Conservation (phyloP, 139 green algal genomes). For the Chlamydomonas sphaeroides region DNA sequence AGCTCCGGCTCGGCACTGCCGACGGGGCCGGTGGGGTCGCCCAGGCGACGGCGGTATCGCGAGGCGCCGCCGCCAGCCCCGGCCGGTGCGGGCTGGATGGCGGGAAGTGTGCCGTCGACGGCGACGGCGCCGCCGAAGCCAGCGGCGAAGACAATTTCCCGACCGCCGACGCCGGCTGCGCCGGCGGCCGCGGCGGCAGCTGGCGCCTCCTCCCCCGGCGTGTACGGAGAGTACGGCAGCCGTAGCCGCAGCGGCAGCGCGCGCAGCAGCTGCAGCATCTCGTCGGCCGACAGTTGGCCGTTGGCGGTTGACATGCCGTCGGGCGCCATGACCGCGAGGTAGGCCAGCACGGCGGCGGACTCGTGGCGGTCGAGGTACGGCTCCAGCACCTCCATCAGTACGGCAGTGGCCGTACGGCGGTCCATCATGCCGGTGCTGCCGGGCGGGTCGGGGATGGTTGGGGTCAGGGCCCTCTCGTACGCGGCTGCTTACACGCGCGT, state of each 20-base stretch:
- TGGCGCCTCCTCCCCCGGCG: not conserved
- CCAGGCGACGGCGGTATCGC: conserved; percentile 4
- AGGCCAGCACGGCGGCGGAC: not conserved
- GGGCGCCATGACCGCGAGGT: conserved; percentile 15
- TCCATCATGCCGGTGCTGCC: conserved; percentile 26
- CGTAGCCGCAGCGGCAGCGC: conserved; percentile 23
- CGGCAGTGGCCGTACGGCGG: not conserved
- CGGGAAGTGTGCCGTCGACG: not conserved
- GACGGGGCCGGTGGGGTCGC: not conserved
- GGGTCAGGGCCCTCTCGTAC: not conserved
- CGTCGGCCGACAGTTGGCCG: conserved; percentile 17
- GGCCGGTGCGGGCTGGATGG: not conserved
- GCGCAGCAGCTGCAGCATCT: conserved; percentile 39
- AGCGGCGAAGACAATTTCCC: conserved; percentile 24
- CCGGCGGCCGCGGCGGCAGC: not conserved
- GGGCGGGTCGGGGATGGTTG: too few relatives aligned
- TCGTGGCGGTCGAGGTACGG: conserved; percentile 11
- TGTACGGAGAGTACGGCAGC: not conserved
- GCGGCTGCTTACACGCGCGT: not conserved
- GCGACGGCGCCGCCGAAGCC: conserved; percentile 21
- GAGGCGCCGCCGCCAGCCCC: not conserved
- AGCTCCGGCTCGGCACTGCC: conserved; percentile 13
- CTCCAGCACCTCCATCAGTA: conserved; percentile 4
- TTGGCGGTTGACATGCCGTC: too few relatives aligned
- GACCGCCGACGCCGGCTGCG: not conserved